Evolutionary conservation across 176 grass and related monocot species (phyloP).

Genomic region (Tillandsia leiboldiana): DNA sequence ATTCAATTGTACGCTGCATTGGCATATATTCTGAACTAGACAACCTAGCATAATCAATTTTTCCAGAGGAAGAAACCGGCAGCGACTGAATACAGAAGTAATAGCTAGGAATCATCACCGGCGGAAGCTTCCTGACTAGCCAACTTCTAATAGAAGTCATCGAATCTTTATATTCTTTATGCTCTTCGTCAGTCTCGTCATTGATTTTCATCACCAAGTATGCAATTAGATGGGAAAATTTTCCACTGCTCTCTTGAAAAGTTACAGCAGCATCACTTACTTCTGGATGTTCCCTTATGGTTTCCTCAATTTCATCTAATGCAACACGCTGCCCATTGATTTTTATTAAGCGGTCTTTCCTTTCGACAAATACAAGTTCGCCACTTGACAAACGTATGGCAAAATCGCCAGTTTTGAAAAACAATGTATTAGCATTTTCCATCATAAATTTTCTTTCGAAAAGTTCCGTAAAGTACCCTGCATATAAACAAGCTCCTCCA

Average conservation of each 20-base stretch:
- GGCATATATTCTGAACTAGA: slow-evolving; percentile 27
- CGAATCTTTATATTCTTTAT: slow-evolving; percentile 22
- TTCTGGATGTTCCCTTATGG: slow-evolving; percentile 62
- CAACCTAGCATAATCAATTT: slow-evolving; percentile 66
- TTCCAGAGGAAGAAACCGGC: slow-evolving; percentile 63
- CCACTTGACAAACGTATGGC: slow-evolving; percentile 50
- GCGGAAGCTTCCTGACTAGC: slow-evolving; percentile 55
- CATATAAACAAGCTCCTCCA: slow-evolving; percentile 68
- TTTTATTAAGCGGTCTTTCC: slow-evolving; percentile 74
- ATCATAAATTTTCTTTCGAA: slow-evolving; percentile 11
- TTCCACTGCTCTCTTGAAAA: slow-evolving; percentile 24
- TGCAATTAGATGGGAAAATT: slow-evolving; percentile 42
- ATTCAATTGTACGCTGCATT: slow-evolving; percentile 18
- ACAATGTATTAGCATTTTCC: slow-evolving; percentile 17
- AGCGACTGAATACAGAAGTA: slow-evolving; percentile 43
- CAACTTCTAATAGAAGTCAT: slow-evolving; percentile 52
- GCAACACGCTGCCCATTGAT: slow-evolving; percentile 71
- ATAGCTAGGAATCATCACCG: slow-evolving; percentile 60
- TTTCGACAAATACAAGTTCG: slow-evolving; percentile 70
- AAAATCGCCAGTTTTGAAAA: slow-evolving; percentile 69
- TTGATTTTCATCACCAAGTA: slow-evolving; percentile 53
- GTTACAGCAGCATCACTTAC: slow-evolving; percentile 55
- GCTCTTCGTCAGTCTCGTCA: not conserved
- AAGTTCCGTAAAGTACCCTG: slow-evolving; percentile 41
- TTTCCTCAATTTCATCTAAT: slow-evolving; percentile 71